Base-by-base conservation (phyloP, 164 flowering plant species). In the Dillenia turbinata region DNA sequence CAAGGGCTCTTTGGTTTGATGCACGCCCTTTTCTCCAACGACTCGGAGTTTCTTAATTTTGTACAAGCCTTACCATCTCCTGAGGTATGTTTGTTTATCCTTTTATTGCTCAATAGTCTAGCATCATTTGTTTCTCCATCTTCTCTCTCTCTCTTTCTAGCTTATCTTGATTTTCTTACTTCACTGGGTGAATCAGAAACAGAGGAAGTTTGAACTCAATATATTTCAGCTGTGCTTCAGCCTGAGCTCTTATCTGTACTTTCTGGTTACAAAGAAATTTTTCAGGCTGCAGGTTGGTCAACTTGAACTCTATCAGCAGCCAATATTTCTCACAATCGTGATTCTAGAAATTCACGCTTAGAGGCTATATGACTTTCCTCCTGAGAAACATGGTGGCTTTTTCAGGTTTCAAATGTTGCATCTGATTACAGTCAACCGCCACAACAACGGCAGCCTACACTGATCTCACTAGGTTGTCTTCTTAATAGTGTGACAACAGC, bases 1-100 rank as follows among this genome's bases (percentile, higher is more conserved):
- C 99, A 91, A 84, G 85, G 88, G 56, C 96, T 94, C 45, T 94
- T 94, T 72, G 75, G 83, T 50, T 71, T 91, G 90, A 89, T 89
- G 90, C 70, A 68, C 58, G 47, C 71, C 63, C 74, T 94, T 49
- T 94, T 87, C 63, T 74, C 89, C 47, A 65, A 63, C 57, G 83
- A 84, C 53, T 56, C 57, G 12, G 83, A 78, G 15, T 64, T 69
- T 48, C 66, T 70, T 64, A 59, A 52, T 61, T 69, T 64, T 67
- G 49, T 69, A 7, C 76, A 59, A 44, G 67, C 79, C 22, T 72
- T 57, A 49, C 74, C 46, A 57, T 63, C 79, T 50, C 56, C 60
- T 49, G 81, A 75, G 88, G 92, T 85, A 66, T 22, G 12, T 49
- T 45, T 43, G 0, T 49, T 8, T 26, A 26, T 2, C 33, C 33